These are phyloP conservation scores for Crithidia acanthocephali DNA, from an alignment of 208 protist species.

Conservation along the genomic window DNA sequence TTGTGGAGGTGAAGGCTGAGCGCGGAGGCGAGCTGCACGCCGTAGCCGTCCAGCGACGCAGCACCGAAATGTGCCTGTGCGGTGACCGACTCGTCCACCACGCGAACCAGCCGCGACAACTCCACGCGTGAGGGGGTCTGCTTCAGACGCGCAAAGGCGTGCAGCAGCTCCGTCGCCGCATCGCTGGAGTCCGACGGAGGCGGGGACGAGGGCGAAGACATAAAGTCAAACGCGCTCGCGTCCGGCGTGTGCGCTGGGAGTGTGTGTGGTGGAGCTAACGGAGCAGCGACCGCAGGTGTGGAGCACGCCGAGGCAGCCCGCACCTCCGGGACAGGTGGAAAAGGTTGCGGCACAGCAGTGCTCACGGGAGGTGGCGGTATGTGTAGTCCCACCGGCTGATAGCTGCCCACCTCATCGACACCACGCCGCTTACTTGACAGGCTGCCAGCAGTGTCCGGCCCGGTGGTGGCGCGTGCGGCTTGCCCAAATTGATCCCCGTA, in stretches of 20 bases:
- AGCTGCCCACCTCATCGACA: conserved; percentile 23
- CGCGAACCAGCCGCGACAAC: neutral
- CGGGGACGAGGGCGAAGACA: neutral
- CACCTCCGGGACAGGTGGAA: neutral
- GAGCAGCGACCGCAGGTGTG: neutral
- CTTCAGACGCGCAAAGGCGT: conserved; percentile 1
- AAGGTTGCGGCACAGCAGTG: no score
- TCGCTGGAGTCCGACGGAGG: neutral
- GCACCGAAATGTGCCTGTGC: neutral
- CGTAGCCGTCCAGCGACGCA: neutral
- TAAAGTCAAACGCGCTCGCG: neutral
- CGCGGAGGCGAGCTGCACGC: conserved; percentile 28
- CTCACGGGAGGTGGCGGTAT: neutral
- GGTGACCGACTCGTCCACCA: neutral
- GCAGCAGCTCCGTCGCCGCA: conserved; percentile 8
- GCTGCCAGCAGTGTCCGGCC: neutral
- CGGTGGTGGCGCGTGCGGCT: conserved; percentile 9
- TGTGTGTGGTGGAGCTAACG: neutral
- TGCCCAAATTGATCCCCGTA: conserved; percentile 28
- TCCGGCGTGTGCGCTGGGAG: neutral
- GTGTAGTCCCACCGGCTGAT: conserved; percentile 16
- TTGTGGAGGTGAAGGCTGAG: conserved; percentile 33
- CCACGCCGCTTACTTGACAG: neutral
- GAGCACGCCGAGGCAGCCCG: neutral
- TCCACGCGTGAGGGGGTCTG: conserved; percentile 22